Evolutionary conservation across 2,329 filamentous ascomycete species (phyloP), one percentile per base, ranked within the genome.

Genomic region (Aspergillus fumigatus): DNA sequence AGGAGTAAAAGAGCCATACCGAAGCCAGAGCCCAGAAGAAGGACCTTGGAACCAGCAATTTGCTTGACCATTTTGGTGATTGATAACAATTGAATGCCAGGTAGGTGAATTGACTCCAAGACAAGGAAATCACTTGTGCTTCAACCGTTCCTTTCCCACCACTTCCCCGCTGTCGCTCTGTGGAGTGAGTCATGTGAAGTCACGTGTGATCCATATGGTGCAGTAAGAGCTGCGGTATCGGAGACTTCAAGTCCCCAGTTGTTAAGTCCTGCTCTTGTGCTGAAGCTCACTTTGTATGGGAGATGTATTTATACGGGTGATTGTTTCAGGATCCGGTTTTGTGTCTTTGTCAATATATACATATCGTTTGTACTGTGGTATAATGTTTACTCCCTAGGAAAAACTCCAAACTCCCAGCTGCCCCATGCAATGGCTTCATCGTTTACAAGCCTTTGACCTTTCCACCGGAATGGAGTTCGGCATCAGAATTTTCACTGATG

Each of bases 21-120:
- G 62, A 74, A 74, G 56, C 71, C 71, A 49, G 71, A 74, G 53
- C 71, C 71, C 62, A 74, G 59, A 43, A 74, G 65, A 41, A 74
- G 71, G 59, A 71, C 71, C 65, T 73, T 74, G 50, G 69, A 73
- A 64, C 71, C 71, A 63, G 71, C 69, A 50, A 74, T 59, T 66
- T 68, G 62, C 57, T 70, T 70, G 57, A 63, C 65, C 71, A 74
- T 74, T 58, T 60, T 73, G 69, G 63, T n/a, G 50, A 55, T 58
- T 54, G n/a, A 21, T 21, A 40, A 50, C 10, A 48, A 17, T 49
- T 35, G 51, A 21, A 17, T 26, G 32, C 14, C 14, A 32, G 26
- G 48, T 49, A 26, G 47, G 56, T 61, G 53, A 59, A 59, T 59
- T 55, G 57, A n/a, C 29, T 45, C 47, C 51, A 53, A 52, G 57